Evolutionary conservation across 768 basidiomycete species (phyloP), one percentile per base, ranked within the genome.

Genomic region (Chiua virens): DNA sequence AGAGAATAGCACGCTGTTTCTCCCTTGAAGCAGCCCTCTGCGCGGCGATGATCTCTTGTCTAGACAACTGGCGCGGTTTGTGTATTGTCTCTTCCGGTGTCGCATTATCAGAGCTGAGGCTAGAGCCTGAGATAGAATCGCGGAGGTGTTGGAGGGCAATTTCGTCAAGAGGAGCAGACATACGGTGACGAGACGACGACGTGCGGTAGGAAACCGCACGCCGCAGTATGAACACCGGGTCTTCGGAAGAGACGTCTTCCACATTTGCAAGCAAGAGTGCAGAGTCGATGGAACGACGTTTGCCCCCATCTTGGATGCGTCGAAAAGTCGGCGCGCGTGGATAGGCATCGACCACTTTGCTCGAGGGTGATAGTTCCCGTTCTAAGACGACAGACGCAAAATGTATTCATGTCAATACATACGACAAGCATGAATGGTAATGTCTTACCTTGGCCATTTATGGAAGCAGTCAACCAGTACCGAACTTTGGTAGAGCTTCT

Each of bases 11-110:
- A 35, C 89, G 79, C 62, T 88, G 95, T 54, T 85, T 95, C 1
- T 93, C 95, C 11, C 91, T 80, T 8, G 81, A 85, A 0, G 86
- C 89, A 1, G 88, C 90, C 6, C 95, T 83, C 64, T 98, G 96
- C 6, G 93, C 93, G 13, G 90, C 91, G 50, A 98, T 97, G 61
- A 97, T 88, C 58, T 97, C 93, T 56, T 91, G 89, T 21, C 86
- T 80, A 4, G 91, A 89, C 54, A 71, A 61, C 54, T 71, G 69
- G 50, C 62, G 74, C 30, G 66, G 65, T 44, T 75, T 79, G 28
- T 46, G 51, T 15, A 27, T 8, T 2, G 63, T 41, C n/a, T 76
- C 71, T 4, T 78, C 73, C 2, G 53, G 42, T 3, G 60, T 36
- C 22, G 49, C 48, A 8, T 62, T 58, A 49, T 85, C 83, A 7